Percentiles rank a stretch among this genome's conserved stretches.
phyloP scores from a whole-genome alignment of 2,329 filamentous ascomycete species.

The Neurospora sp. region DNA sequence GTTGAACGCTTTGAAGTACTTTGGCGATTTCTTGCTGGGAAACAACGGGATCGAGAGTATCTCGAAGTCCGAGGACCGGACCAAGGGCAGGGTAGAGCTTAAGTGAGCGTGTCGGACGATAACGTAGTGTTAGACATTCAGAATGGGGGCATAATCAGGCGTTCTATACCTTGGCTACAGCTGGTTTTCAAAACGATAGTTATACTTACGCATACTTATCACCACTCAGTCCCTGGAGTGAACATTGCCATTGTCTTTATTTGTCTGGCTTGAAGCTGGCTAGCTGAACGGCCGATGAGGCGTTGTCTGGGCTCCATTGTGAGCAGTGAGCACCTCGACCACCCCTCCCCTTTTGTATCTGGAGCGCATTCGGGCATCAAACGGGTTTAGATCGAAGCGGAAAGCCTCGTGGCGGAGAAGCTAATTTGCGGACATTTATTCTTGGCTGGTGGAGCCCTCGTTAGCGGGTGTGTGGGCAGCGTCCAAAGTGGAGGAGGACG shows the following conservation, averaged over 20 bases:
- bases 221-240: background rate
- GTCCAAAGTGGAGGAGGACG: background rate
- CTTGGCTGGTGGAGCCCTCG: background rate
- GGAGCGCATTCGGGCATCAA: background rate
- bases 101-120: background rate
- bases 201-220: background rate
- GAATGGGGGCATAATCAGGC: background rate
- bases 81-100: background rate
- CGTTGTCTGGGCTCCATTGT: background rate
- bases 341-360: background rate
- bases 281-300: background rate
- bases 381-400: background rate
- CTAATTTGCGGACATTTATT: background rate
- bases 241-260: background rate
- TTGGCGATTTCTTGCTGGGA: conserved; percentile 69
- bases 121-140: background rate
- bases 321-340: background rate
- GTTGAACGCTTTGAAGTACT: conserved; percentile 71
- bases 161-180: background rate
- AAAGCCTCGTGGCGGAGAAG: background rate
- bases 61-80: background rate
- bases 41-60: conserved; percentile 54
- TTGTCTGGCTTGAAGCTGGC: background rate
- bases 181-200: background rate
- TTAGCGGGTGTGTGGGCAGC: background rate